These are phyloP conservation scores for Mercurialis annua DNA, from an alignment of 345 rosid species.

Conservation along the genomic window DNA sequence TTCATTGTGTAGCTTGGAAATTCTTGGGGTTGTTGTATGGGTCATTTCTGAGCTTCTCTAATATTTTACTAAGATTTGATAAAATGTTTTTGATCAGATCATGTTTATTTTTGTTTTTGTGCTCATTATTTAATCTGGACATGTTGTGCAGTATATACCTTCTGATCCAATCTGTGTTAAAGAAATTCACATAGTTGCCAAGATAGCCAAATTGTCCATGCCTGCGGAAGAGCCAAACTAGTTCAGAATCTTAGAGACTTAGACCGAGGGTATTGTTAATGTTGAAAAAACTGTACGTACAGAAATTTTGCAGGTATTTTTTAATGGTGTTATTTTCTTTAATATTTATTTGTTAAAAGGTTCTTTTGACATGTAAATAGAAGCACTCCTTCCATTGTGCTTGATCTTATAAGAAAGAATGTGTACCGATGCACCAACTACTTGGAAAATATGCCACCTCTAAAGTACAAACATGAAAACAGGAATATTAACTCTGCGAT, in stretches of 20 bases:
- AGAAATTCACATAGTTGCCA: conserved; percentile 12
- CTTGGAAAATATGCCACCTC: too few relatives aligned
- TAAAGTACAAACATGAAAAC: not conserved
- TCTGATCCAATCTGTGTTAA: conserved; percentile 1
- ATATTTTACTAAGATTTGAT: not conserved
- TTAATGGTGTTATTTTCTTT: not conserved
- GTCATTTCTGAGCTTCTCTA: conserved; percentile 1
- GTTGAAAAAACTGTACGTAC: conserved; percentile 14
- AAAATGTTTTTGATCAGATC: not conserved
- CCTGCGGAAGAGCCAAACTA: conserved; percentile 6
- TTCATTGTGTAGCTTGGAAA: conserved; percentile 36
- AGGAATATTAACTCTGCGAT: too few relatives aligned
- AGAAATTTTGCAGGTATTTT: conserved; percentile 12
- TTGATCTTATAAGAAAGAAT: not conserved
- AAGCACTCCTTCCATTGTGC: not conserved
- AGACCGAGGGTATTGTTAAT: conserved; percentile 9
- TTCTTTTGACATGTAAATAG: not conserved
- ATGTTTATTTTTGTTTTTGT: not conserved
- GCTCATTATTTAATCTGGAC: not conserved
- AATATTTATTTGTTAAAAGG: not conserved
- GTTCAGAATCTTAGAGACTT: conserved; percentile 17
- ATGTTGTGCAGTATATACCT: conserved; percentile 1
- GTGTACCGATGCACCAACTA: too few relatives aligned
- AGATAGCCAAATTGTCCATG: conserved; percentile 4
- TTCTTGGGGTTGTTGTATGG: conserved; percentile 23